Evolutionary conservation across 2,329 filamentous ascomycete species (phyloP).

Genomic region (Verticillium longisporum): DNA sequence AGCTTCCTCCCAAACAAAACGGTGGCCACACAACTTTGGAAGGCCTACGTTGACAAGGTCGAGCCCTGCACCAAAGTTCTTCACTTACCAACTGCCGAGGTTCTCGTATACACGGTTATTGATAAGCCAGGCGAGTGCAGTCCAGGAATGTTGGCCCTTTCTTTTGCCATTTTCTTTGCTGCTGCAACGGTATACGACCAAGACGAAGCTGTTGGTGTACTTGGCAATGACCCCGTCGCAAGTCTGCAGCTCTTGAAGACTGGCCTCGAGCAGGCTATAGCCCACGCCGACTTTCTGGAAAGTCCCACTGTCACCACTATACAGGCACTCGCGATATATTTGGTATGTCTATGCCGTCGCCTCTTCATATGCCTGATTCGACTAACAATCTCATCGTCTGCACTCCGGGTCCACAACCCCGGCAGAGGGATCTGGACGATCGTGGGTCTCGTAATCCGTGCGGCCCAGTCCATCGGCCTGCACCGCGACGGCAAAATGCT

Average conservation of each 20-base stretch:
- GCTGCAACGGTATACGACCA: constrained; percentile 31
- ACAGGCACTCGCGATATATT: constrained; percentile 28
- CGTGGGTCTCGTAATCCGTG: constrained; percentile 35
- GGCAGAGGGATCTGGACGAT: constrained; percentile 30
- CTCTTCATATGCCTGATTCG: neutral
- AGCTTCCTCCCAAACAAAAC: constrained; percentile 18
- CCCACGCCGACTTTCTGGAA: constrained; percentile 31
- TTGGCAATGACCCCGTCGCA: constrained; percentile 15
- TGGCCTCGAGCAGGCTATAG: constrained; percentile 29
- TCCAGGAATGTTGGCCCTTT: constrained; percentile 25
- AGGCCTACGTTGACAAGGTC: constrained; percentile 18
- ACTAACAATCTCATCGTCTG: constrained; percentile 15
- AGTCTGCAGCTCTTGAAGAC: constrained; percentile 21
- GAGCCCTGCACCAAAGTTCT: constrained; percentile 21
- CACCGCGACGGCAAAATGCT: constrained; percentile 35
- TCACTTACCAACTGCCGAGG: constrained; percentile 22
- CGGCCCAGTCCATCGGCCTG: constrained; percentile 45
- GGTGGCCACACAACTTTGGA: constrained; percentile 22
- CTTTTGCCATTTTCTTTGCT: constrained; percentile 43
- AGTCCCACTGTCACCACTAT: constrained; percentile 26
- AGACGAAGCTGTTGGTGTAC: constrained; percentile 24
- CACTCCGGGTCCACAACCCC: constrained; percentile 23
- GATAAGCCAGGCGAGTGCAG: constrained; percentile 19
- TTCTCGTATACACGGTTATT: constrained; percentile 22
- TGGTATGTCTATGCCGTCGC: constrained; percentile 16